phyloP scores from a whole-genome alignment of 805 yeast genomes.

The Saccharomycopsis oosterbeekiorum region DNA sequence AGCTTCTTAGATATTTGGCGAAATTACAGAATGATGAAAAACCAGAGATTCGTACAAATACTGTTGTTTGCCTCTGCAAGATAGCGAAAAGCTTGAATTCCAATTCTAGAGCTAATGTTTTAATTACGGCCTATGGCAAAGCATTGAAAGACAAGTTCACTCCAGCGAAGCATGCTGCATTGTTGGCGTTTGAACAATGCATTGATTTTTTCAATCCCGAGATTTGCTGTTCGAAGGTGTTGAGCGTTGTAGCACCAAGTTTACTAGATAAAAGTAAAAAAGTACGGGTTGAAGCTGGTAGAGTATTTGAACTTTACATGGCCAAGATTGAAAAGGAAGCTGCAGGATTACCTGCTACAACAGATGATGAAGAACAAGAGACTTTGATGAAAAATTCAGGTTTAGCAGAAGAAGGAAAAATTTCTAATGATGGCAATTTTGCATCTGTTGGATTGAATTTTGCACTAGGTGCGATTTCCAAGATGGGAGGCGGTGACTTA shows the following conservation, averaged over 20 bases:
- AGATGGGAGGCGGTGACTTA: slow-evolving; percentile 19
- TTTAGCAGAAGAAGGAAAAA: not conserved
- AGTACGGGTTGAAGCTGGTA: slow-evolving; percentile 65
- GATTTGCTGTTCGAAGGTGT: slow-evolving; percentile 66
- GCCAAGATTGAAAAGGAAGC: slow-evolving; percentile 38
- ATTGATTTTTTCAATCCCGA: slow-evolving; percentile 60
- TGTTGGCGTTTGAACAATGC: slow-evolving; percentile 60
- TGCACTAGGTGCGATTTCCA: slow-evolving; percentile 15
- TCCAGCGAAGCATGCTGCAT: slow-evolving; percentile 66
- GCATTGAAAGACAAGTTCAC: slow-evolving; percentile 72
- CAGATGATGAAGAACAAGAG: slow-evolving; percentile 17
- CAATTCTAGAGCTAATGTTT: slow-evolving; percentile 51
- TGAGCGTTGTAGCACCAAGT: slow-evolving; percentile 80
- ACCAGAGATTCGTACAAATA: slow-evolving; percentile 69
- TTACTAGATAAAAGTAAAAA: slow-evolving; percentile 62
- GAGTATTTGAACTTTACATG: slow-evolving; percentile 54
- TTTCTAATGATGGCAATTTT: not conserved
- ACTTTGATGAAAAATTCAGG: not conserved
- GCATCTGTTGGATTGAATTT: slow-evolving; percentile 20
- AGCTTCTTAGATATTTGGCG: slow-evolving; percentile 69
- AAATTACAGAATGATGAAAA: slow-evolving; percentile 69
- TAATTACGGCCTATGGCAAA: slow-evolving; percentile 79
- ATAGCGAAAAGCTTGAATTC: slow-evolving; percentile 51
- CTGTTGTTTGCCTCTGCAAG: slow-evolving; percentile 57
- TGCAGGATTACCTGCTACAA: slow-evolving; percentile 25